A percentile compares a stretch with the other conserved stretches of the same genome.
Conservation (phyloP, 148 eudicot genomes). For the Rhododendron williamsianum region DNA sequence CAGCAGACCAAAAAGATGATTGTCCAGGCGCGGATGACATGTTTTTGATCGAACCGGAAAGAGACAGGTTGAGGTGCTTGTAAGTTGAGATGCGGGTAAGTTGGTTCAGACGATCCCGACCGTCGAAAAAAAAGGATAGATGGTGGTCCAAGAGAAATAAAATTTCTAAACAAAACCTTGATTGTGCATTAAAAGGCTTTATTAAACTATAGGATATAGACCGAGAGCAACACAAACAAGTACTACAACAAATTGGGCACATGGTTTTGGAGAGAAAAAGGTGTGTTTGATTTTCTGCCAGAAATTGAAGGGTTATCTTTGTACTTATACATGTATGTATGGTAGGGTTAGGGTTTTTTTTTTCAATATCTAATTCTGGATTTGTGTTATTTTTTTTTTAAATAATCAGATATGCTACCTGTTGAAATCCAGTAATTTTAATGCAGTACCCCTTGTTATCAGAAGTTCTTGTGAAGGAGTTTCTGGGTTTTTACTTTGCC, state of each 20-base stretch:
- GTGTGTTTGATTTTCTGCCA: not conserved
- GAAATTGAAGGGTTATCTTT: not conserved
- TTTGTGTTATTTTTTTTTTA: not conserved
- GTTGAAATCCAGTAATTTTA: not conserved
- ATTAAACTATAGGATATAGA: not conserved
- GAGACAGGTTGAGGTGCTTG: too few species aligned
- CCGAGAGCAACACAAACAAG: not conserved
- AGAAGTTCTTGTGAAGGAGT: not conserved
- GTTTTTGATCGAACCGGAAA: too few species aligned
- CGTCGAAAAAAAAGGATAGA: not conserved
- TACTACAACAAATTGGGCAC: not conserved
- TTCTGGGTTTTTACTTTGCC: constrained; percentile 9
- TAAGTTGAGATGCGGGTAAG: too few species aligned
- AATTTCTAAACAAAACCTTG: not conserved
- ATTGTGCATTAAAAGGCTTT: not conserved
- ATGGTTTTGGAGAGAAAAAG: not conserved
- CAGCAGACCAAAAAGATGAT: not conserved
- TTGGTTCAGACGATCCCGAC: not conserved
- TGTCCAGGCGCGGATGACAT: not conserved
- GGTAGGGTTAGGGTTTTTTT: constrained; percentile 8
- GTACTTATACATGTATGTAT: not conserved
- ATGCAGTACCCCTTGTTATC: not conserved
- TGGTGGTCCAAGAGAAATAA: not conserved
- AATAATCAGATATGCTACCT: not conserved
- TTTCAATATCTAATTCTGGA: not conserved